These are phyloP conservation scores for Dendrobium chrysotoxum DNA, from an alignment of 106 monocot genomes.

Conservation along the genomic window DNA sequence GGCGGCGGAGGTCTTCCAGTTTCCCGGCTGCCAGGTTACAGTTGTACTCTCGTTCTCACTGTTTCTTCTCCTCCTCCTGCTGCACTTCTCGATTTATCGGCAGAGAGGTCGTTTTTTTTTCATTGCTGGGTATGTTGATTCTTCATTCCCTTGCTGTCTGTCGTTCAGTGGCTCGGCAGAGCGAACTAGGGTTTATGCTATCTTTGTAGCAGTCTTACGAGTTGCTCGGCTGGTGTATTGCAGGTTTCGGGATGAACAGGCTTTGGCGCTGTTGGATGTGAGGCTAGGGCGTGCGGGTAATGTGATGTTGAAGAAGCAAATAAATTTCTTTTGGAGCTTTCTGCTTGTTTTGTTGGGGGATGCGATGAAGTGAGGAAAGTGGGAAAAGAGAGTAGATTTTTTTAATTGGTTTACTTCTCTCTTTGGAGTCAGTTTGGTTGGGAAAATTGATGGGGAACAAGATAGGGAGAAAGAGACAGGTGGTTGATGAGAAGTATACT, in stretches of 20 bases:
- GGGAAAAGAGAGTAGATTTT: background rate
- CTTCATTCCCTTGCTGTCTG: background rate
- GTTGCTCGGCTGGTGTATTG: background rate
- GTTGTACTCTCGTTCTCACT: background rate
- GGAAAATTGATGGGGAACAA: conserved; percentile 68
- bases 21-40: background rate
- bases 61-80: background rate
- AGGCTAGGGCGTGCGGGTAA: background rate
- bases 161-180: background rate
- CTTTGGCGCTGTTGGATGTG: background rate
- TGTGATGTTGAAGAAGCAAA: background rate
- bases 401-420: background rate
- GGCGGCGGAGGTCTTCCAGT: background rate
- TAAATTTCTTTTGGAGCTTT: background rate
- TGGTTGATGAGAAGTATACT: conserved; percentile 86
- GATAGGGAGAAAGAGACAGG: conserved; percentile 54
- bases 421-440: background rate
- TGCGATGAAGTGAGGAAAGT: background rate
- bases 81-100: background rate
- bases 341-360: background rate
- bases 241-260: conserved; percentile 3
- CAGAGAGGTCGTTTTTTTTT: background rate
- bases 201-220: background rate
- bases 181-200: conserved; percentile 6
- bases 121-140: background rate